Base-by-base conservation (phyloP, 257 asterid species). In the Pogostemon cablin region DNA sequence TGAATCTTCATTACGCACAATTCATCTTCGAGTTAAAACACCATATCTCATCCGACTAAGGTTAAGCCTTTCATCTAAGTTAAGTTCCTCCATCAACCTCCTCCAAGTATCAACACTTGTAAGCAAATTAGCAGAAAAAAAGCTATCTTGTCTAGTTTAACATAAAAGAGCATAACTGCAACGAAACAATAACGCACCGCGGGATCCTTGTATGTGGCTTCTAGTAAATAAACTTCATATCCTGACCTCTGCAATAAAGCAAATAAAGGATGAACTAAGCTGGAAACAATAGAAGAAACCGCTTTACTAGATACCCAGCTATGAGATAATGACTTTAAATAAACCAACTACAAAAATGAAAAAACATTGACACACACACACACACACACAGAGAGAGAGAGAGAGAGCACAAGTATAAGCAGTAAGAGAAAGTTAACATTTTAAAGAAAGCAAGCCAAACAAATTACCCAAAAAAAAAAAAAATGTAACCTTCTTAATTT, bases 121-220 rank as follows among this genome's bases (percentile, higher is more conserved):
- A 15, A 47, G 50, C 41, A 62, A 11, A 48, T 57, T 46, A 20
- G 48, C 43, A 72, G 4, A 15, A 20, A 9, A 56, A 42, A 57
- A 15, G 60, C 67, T 77, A 64, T 72, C 38, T 20, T 12, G 8
- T 65, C 47, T 64, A 58, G 49, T 46, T 37, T 8, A 63, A 75
- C 25, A 50, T 35, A 47, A 42, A 9, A 60, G 56, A 15, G 35
- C 44, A 15, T 15, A 68, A 63, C 35, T 32, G 32, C 20, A 71
- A 63, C 39, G 59, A 69, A 68, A 70, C 7, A 72, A 62, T 52
- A 80, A 78, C 96, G 82, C 75, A 95, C 99, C 78, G 44, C 96
- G 48, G 98, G 99, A 70, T 95, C 99, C 85, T 82, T 95, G 85
- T 95, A 95, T 39, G 96, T 52, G 55, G 99, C 98, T 84, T 95